Conservation (phyloP, 73 alveolate genomes). For the Paramecium sexaurelia region DNA sequence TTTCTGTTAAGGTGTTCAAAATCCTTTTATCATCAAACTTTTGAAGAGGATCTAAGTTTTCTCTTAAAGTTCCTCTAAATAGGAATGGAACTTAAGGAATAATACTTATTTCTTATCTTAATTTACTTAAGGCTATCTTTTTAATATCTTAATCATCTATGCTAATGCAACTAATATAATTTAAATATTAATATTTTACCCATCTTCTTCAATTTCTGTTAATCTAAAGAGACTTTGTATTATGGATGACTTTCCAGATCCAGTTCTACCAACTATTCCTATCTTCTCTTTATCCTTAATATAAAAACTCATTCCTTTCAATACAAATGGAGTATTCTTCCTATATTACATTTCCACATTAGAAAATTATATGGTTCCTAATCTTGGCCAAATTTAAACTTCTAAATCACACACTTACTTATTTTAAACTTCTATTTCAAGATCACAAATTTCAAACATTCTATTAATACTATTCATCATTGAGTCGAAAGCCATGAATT, state of each 20-base stretch:
- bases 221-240: constrained; percentile 85
- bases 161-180: constrained; percentile 54
- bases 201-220: constrained; percentile 74
- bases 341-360: constrained; percentile 87
- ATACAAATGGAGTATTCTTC: constrained; percentile 82
- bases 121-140: constrained; percentile 72
- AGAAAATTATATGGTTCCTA: constrained; percentile 80
- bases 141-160: constrained; percentile 87
- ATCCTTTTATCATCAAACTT: constrained; percentile 55
- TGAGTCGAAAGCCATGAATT: constrained; percentile 50
- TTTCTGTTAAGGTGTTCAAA: constrained; percentile 74
- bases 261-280: constrained; percentile 99
- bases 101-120: constrained; percentile 77
- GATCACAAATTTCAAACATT: constrained; percentile 38
- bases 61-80: constrained; percentile 65
- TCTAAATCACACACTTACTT: background rate
- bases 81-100: constrained; percentile 70
- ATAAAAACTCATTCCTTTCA: constrained; percentile 82
- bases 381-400: constrained; percentile 76
- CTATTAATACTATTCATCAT: constrained; percentile 58
- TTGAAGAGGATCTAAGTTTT: constrained; percentile 71
- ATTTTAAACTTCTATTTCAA: constrained; percentile 3
- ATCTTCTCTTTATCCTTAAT: constrained; percentile 86
- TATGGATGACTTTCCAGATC: constrained; percentile 83
- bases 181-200: background rate